Conservation (phyloP, 2,329 filamentous ascomycete species). For the Stagonosporopsis cucurbitacearum region DNA sequence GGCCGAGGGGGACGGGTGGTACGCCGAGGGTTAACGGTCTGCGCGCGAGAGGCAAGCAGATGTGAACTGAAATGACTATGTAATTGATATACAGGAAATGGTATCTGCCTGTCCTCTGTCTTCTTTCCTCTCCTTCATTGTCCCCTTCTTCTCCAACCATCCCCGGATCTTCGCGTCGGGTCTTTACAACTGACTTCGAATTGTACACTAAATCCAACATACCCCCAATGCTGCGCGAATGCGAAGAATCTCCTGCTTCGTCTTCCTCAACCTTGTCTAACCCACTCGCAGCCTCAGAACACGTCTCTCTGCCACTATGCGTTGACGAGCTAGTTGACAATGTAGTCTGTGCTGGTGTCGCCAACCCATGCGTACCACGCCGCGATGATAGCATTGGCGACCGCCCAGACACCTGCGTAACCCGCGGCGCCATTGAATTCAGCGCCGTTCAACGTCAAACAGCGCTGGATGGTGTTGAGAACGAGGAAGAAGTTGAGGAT, state of each 20-base stretch:
- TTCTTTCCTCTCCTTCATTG: neutral
- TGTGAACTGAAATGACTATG: neutral
- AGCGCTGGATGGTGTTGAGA: constrained; percentile 68
- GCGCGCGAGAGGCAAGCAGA: neutral
- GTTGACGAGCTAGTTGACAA: constrained; percentile 7
- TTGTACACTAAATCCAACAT: neutral
- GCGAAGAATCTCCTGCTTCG: neutral
- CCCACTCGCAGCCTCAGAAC: neutral
- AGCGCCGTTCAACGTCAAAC: constrained; percentile 72
- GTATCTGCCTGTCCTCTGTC: constrained; percentile 6
- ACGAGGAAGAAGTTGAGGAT: constrained; percentile 55
- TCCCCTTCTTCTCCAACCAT: no score
- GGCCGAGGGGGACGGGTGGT: constrained; percentile 3
- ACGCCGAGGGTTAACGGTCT: no score
- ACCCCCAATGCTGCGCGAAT: neutral
- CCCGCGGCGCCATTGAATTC: constrained; percentile 71
- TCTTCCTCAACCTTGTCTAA: neutral
- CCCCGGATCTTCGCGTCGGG: no score
- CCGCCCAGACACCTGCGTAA: constrained; percentile 79
- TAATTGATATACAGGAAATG: constrained; percentile 15
- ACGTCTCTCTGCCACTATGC: neutral
- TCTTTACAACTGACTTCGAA: neutral
- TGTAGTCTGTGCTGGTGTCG: constrained; percentile 41
- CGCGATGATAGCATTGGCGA: constrained; percentile 67
- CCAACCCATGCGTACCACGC: constrained; percentile 61